Evolutionary conservation across 129 eudicot genomes (phyloP), one percentile per base, ranked within the genome.

Genomic region (Glebionis coronaria): DNA sequence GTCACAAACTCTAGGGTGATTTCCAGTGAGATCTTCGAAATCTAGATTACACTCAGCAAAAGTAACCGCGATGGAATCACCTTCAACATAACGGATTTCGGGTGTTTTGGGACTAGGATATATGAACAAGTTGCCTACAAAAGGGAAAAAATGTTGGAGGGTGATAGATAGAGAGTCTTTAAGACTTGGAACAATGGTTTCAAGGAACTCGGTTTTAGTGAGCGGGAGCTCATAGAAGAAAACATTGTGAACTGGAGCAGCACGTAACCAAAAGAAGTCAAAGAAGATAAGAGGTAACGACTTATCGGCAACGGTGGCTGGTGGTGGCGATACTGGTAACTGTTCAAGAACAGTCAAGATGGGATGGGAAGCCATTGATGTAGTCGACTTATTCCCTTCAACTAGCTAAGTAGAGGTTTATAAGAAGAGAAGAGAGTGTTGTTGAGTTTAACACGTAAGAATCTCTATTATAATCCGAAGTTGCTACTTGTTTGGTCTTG

Each of bases 131-230:
- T 72, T 72, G 0, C 83, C 84, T 9, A 76, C 75, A 25, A 82
- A 53, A 0, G 83, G 83, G 56, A 53, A 72, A 45, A 74, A 82
- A 65, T 79, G 76, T 49, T 67, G 59, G 51, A 82, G 81, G 25
- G 84, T 49, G 63, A 72, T 61, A 12, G 87, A 75, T 18, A 82
- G 73, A 4, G 84, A 68, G 61, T 50, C 9, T 62, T 44, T 62
- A 40, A 62, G 67, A 62, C 14, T 44, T 7, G 67, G 67, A 11
- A 62, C 14, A 62, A 79, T 8, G 5, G 67, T 45, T 11, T 68
- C 29, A 0, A 12, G 40, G 71, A 83, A 83, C 4, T 75, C 73
- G 53, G 64, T 29, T 35, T 73, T 65, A 29, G 80, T 58, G 38
- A 45, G 19, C n/a, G 84, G 73, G 56, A 52, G 47, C 1, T 76